A percentile compares a stretch with the other conserved stretches of the same genome.
Evolutionary conservation across 1,284 basidiomycete genomes (phyloP).

Genomic region (Austropuccinia psidii): DNA sequence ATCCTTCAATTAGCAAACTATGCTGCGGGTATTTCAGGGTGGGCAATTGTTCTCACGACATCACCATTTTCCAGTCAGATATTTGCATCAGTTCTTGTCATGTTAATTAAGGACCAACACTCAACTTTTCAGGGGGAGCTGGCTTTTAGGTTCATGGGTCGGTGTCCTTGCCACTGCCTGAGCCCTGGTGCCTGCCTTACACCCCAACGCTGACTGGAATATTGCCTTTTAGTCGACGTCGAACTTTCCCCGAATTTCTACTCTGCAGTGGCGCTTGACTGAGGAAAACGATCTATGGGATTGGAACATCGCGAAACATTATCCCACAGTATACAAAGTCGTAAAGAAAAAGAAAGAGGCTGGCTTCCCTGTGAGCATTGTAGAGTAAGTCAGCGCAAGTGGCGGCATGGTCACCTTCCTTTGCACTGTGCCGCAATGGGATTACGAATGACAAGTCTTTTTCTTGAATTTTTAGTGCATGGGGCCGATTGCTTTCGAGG

Average conservation of each 20-base stretch:
- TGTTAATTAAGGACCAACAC: not conserved
- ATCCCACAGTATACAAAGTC: not conserved
- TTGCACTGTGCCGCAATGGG: not conserved
- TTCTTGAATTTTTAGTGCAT: slow-evolving; percentile 9
- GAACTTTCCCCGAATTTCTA: slow-evolving; percentile 14
- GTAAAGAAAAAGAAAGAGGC: slow-evolving; percentile 30
- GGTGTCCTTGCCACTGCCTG: not conserved
- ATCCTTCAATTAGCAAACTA: slow-evolving; percentile 30
- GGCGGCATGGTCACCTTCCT: not conserved
- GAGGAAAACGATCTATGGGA: slow-evolving; percentile 24
- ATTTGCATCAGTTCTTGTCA: not conserved
- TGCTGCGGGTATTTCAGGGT: slow-evolving; percentile 32
- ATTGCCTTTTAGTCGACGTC: slow-evolving; percentile 9
- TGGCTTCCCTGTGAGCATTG: slow-evolving; percentile 23
- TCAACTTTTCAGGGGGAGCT: not conserved
- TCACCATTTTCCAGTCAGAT: too few relatives aligned
- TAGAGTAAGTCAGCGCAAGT: slow-evolving; percentile 12
- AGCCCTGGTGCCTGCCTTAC: not conserved
- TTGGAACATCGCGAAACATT: slow-evolving; percentile 32
- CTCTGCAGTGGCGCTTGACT: slow-evolving; percentile 12
- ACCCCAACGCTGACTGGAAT: not conserved
- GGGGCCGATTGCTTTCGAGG: slow-evolving; percentile 27
- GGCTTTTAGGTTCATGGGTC: slow-evolving; percentile 30
- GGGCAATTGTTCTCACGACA: not conserved
- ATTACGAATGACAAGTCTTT: not conserved